Evolutionary conservation across 2,329 filamentous ascomycete species (phyloP), one percentile per base, ranked within the genome.

Genomic region (Pseudocercospora cruenta): DNA sequence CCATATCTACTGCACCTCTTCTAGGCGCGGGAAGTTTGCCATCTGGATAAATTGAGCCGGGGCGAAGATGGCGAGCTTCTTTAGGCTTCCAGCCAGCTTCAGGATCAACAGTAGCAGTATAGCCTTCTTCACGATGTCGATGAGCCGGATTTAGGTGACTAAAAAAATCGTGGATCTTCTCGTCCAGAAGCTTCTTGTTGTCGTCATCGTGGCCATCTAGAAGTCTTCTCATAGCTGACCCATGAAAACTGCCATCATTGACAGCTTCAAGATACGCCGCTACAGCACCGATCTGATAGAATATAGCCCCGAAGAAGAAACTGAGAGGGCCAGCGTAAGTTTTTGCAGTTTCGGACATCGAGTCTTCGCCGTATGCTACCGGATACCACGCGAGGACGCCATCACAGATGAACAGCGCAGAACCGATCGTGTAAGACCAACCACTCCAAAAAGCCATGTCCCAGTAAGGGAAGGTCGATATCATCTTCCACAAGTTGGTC

Each of bases 401-500:
- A 49, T 70, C 67, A 21, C 69, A 66, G n/a, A 74, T 67, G 63
- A 74, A 76, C 4, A 76, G 63, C 4, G 70, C 67, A 2, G 72
- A 73, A 31, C 74, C 74, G 8, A 71, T 66, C 9, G 70, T 72
- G 43, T 75, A 76, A 3, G 68, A 69, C 58, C 65, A 73, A 12
- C 71, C 73, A 24, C 63, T 67, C 72, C 73, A 74, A 64, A 73
- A 75, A 8, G 73, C 70, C 73, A 75, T 73, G 53, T 76, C 73
- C 72, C 73, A 73, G 57, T 75, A 74, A 4, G 74, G 70, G 65
- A 76, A 74, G 10, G 69, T 72, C 12, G 69, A 71, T 24, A 68
- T 58, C 73, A 75, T 76, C 1, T 53, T 62, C 33, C 60, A 62
- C 19, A 74, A 24, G 21, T 60, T 65, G 5, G 21, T 61, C 3